Percentiles rank a stretch among this genome's conserved stretches.
These are phyloP conservation scores for Penicillium sp. DNA, from an alignment of 2,329 filamentous ascomycete species.

Conservation along the genomic window DNA sequence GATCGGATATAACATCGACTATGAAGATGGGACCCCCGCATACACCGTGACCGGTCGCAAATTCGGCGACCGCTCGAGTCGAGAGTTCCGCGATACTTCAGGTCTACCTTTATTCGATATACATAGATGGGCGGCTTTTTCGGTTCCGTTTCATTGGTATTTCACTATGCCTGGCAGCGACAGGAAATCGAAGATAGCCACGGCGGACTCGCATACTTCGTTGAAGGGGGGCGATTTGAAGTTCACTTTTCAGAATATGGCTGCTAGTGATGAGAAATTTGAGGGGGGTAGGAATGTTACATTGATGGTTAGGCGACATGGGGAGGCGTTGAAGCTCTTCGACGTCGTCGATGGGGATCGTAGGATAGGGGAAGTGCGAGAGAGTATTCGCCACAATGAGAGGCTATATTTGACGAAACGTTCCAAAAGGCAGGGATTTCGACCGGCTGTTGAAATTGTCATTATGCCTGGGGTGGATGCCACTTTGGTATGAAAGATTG, in stretches of 20 bases:
- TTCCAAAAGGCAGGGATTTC: constrained; percentile 12
- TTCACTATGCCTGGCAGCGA: constrained; percentile 19
- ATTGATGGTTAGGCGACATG: constrained; percentile 16
- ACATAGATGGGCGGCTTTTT: constrained; percentile 10
- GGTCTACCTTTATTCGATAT: constrained; percentile 34
- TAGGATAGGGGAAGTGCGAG: constrained; percentile 25
- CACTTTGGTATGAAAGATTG: constrained; percentile 22
- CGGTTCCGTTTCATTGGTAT: constrained; percentile 41
- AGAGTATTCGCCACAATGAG: constrained; percentile 26
- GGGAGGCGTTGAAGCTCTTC: constrained; percentile 18
- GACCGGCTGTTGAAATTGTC: constrained; percentile 28
- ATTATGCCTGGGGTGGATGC: constrained; percentile 28
- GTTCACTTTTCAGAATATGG: constrained; percentile 22
- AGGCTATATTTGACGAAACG: constrained; percentile 18
- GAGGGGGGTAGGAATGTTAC: constrained; percentile 17
- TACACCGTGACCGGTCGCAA: constrained; percentile 33
- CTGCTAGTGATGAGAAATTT: constrained; percentile 13
- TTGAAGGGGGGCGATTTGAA: constrained; percentile 12
- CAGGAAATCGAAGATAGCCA: constrained; percentile 8
- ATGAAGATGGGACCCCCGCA: constrained; percentile 17
- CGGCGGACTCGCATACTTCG: constrained; percentile 12
- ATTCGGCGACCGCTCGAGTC: constrained; percentile 25
- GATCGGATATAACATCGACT: constrained; percentile 23
- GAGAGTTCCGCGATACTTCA: constrained; percentile 31
- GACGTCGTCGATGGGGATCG: constrained; percentile 28